Evolutionary conservation across 805 yeast genomes (phyloP), one percentile per base, ranked within the genome.

Genomic region (Kodamaea kakaduensis): DNA sequence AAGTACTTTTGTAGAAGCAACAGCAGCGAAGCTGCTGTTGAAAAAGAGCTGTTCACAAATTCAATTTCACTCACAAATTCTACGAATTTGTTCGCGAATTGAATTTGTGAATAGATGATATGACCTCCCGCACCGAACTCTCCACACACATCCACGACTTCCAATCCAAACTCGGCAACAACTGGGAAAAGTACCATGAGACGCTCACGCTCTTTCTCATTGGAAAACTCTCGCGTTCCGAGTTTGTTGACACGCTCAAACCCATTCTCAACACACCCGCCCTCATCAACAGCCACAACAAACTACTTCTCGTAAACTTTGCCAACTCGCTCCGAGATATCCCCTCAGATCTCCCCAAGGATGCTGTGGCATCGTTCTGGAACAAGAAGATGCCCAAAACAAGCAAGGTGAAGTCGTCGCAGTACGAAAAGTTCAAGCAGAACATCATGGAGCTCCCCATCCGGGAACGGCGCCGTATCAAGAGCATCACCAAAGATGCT

Each of bases 111-210:
- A n/a, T n/a, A n/a, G n/a, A n/a, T n/a, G n/a, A n/a, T n/a, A n/a
- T n/a, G n/a, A n/a, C n/a, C n/a, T n/a, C n/a, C n/a, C 42, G 69
- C 22, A 45, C 50, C 23, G 67, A 66, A 34, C 48, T 67, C 19
- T 70, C 64, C 42, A 42, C 45, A 12, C 66, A 88, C 39, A 85
- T 89, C 51, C 69, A 74, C 23, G 86, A 83, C 36, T 77, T 93
- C 43, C 89, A 85, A 44, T 71, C 71, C 35, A 69, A 73, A 41
- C 58, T 90, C 40, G 97, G 96, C 2, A 66, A 71, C 29, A 75
- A 77, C 35, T 90, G 98, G 98, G 90, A 82, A 43, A 73, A 72
- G 40, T 90, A 90, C 57, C 89, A 94, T 43, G 83, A 80, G 37
- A 71, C 85, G 4, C 71, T 93, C 16, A 78, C 90, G 33, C 64